phyloP scores from a whole-genome alignment of 257 asterid species.

The Gentiana dahurica region DNA sequence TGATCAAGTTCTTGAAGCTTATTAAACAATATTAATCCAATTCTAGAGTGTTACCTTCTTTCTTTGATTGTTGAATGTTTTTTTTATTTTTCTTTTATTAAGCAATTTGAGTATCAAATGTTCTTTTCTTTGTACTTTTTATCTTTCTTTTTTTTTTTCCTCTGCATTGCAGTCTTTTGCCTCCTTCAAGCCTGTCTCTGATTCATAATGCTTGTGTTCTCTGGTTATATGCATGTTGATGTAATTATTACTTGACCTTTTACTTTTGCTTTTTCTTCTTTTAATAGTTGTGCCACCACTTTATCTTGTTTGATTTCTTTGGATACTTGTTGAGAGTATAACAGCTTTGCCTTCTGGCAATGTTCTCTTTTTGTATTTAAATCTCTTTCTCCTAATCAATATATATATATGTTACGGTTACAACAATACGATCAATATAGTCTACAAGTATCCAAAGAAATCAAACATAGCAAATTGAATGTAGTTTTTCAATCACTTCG shows the following conservation, averaged over 20 bases:
- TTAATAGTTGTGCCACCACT: slow-evolving; percentile 9
- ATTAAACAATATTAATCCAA: slow-evolving; percentile 15
- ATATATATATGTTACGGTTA: too few species aligned
- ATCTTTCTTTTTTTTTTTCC: slow-evolving; percentile 4
- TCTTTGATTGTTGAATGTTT: slow-evolving; percentile 10
- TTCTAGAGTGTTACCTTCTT: slow-evolving; percentile 9
- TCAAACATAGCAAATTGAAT: too few species aligned
- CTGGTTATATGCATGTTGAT: slow-evolving; percentile 14
- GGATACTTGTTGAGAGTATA: too few species aligned
- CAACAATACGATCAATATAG: too few species aligned
- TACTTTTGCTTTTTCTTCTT: slow-evolving; percentile 28
- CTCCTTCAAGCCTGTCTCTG: slow-evolving; percentile 12
- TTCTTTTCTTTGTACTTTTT: slow-evolving; percentile 1
- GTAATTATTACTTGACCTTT: slow-evolving; percentile 20
- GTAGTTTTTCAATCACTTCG: too few species aligned
- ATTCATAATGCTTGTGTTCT: slow-evolving; percentile 14
- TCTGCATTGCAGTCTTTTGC: slow-evolving; percentile 10
- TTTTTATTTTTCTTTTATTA: slow-evolving; percentile 11
- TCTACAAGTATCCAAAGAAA: too few species aligned
- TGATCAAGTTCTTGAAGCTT: slow-evolving; percentile 42
- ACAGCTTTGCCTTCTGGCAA: too few species aligned
- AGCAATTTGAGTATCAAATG: slow-evolving; percentile 7
- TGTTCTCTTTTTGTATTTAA: too few species aligned
- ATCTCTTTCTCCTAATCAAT: too few species aligned
- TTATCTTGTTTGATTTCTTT: slow-evolving; percentile 1